These are phyloP conservation scores for Friedmanniomyces simplex DNA, from an alignment of 495 filamentous ascomycete genomes.

Conservation along the genomic window DNA sequence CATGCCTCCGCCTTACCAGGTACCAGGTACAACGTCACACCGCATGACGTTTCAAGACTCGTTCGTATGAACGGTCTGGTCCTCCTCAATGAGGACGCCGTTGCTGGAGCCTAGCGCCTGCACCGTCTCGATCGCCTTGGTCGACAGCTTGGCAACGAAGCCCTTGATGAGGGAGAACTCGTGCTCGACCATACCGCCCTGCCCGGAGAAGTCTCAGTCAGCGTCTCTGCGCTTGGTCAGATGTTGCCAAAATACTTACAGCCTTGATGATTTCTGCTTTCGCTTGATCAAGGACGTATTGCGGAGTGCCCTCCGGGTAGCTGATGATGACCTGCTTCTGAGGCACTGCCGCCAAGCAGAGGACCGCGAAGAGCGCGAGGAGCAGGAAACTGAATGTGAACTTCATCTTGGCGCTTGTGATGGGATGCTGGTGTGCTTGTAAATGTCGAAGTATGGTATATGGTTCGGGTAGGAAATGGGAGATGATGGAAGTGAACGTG, in stretches of 20 bases:
- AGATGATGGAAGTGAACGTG: too few species aligned
- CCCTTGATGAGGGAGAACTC: conserved; percentile 52
- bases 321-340: conserved; percentile 68
- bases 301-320: conserved; percentile 63
- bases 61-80: conserved; percentile 40
- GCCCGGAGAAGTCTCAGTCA: neutral
- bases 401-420: conserved; percentile 1
- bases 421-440: neutral
- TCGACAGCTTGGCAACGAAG: conserved; percentile 54
- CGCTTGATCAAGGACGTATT: conserved; percentile 54
- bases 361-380: conserved; percentile 1
- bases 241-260: conserved; percentile 37
- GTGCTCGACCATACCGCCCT: conserved; percentile 44
- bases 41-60: neutral
- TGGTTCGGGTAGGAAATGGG: neutral
- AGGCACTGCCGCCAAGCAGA: neutral
- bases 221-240: neutral
- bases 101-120: conserved; percentile 53
- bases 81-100: conserved; percentile 64
- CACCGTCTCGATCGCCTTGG: conserved; percentile 58
- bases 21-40: neutral
- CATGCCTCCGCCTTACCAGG: neutral
- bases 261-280: conserved; percentile 59
- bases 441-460: neutral
- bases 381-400: conserved; percentile 5